These are phyloP conservation scores for Tephrocybe sp. DNA, from an alignment of 768 basidiomycete species.

Conservation along the genomic window DNA sequence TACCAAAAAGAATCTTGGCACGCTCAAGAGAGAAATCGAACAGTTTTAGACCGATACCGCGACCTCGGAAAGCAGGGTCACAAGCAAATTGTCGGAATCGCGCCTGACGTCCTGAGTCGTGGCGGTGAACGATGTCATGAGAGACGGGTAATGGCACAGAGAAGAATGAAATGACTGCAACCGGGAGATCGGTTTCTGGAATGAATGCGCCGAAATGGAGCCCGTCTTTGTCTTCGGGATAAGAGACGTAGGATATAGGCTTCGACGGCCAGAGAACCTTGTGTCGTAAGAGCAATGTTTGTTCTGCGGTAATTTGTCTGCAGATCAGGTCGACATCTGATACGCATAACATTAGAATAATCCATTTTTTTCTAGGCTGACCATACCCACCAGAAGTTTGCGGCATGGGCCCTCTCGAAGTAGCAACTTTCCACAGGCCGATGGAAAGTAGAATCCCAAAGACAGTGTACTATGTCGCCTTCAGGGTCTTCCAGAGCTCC, in stretches of 20 bases:
- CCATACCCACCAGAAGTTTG: too few relatives aligned
- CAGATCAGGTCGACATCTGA: too few relatives aligned
- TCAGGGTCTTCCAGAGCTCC: too few relatives aligned
- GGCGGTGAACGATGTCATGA: background rate
- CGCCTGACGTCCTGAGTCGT: conserved; percentile 20
- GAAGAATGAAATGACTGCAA: conserved; percentile 59
- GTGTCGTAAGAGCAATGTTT: conserved; percentile 50
- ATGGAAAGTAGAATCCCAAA: too few relatives aligned
- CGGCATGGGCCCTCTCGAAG: too few relatives aligned
- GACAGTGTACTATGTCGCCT: too few relatives aligned
- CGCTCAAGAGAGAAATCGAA: conserved; percentile 27
- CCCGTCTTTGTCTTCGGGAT: conserved; percentile 51
- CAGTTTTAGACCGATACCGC: conserved; percentile 48
- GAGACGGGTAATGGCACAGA: conserved; percentile 34
- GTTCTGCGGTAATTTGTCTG: conserved; percentile 30
- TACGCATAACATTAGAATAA: too few relatives aligned
- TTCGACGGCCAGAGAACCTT: conserved; percentile 55
- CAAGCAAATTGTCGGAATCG: conserved; percentile 63
- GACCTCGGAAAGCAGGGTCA: conserved; percentile 43
- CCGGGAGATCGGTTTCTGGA: conserved; percentile 26
- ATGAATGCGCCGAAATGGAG: conserved; percentile 56
- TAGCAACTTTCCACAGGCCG: too few relatives aligned
- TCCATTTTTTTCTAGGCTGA: too few relatives aligned
- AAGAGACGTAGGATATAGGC: conserved; percentile 41
- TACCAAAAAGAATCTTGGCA: too few relatives aligned